A percentile compares a stretch with the other conserved stretches of the same genome.
Evolutionary conservation across 495 filamentous ascomycete species (phyloP).

Genomic region (Daldinia grandis): DNA sequence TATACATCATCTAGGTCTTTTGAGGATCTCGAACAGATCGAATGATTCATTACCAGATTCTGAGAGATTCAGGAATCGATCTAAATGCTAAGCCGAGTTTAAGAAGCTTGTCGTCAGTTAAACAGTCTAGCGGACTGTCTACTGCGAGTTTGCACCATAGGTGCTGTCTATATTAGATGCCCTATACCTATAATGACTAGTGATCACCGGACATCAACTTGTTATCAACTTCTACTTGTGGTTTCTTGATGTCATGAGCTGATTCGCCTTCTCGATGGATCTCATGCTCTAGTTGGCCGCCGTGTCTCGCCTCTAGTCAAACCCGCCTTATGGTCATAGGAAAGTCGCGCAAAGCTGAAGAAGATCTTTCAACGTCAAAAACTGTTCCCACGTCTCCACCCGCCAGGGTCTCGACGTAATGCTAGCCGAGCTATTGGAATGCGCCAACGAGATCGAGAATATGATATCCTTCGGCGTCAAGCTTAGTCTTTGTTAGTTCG

Average conservation of each 20-base stretch:
- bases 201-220: constrained; percentile 22
- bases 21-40: constrained; percentile 18
- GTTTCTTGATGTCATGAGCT: constrained; percentile 22
- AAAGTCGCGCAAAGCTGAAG: constrained; percentile 29
- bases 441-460: constrained; percentile 25
- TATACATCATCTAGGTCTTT: constrained; percentile 10
- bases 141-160: constrained; percentile 19
- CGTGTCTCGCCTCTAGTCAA: neutral
- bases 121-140: constrained; percentile 5
- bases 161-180: neutral
- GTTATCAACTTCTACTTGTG: constrained; percentile 2
- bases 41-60: constrained; percentile 15
- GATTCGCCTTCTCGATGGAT: constrained; percentile 6
- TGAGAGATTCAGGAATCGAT: neutral
- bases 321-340: neutral
- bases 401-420: constrained; percentile 15
- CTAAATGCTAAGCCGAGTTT: constrained; percentile 20
- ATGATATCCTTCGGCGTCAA: constrained; percentile 10
- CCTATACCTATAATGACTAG: constrained; percentile 13
- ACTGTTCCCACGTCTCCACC: constrained; percentile 18
- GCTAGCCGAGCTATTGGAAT: constrained; percentile 17
- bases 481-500: constrained; percentile 16
- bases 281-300: neutral
- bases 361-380: constrained; percentile 18
- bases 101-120: constrained; percentile 18